Evolutionary conservation across 345 rosid species (phyloP), one percentile per base, ranked within the genome.

Genomic region (Eucalyptus tenuipes): DNA sequence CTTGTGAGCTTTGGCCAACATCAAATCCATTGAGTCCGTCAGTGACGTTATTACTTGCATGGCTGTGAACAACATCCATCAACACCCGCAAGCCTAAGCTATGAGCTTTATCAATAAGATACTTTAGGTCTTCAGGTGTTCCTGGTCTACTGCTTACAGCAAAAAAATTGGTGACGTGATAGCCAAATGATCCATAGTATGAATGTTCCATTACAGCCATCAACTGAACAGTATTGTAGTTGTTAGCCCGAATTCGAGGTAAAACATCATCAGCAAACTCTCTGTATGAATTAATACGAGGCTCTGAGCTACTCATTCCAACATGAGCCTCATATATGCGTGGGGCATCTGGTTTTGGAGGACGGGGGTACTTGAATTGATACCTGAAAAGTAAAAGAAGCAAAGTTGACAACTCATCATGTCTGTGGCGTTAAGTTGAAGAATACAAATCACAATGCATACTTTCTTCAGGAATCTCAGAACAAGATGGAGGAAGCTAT

Each of bases 171-270:
- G 97, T 96, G 44, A 95, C 92, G 68, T 96, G 98, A 87, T 96
- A 96, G 29, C 98, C 98, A 93, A 96, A 96, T 40, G 97, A 95
- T 87, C 93, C 98, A 91, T 96, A 96, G 86, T 96, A 96, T 45
- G 98, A 94, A 91, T 96, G 98, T 91, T 96, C 98, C 95, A 94
- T 94, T 75, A 96, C 94, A 18, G 98, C 97, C 98, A 96, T 96
- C 89, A 96, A 88, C 89, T 96, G 97, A 87, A 96, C 91, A 13
- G 95, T 95, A 85, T 94, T 96, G 89, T 96, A 96, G 91, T 96
- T 95, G 88, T 94, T 96, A 88, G 94, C 96, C 84, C 57, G 75
- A 91, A 96, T 95, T 49, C 94, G 97, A 71, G 98, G 98, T 91
- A 96, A 90, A 90, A 96, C 95, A 89, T 93, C 86, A 90, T 96